A percentile compares a stretch with the other conserved stretches of the same genome.
Evolutionary conservation across 495 filamentous ascomycete species (phyloP).

Genomic region (Podospora didyma): DNA sequence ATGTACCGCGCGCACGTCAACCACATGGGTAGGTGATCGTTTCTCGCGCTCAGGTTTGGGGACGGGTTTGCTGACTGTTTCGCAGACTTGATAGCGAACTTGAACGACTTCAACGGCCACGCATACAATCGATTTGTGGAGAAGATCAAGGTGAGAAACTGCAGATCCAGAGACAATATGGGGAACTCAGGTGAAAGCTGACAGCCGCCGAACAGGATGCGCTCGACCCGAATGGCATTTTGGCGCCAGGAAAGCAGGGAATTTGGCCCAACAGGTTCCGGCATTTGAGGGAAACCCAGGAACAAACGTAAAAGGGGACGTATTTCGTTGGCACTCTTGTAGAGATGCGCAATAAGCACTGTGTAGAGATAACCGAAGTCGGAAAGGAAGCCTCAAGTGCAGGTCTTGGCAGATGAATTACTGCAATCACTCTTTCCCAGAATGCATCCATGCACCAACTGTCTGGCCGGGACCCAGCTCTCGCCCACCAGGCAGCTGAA

Average conservation of each 20-base stretch:
- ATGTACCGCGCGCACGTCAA: conserved; percentile 42
- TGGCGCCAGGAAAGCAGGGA: conserved; percentile 32
- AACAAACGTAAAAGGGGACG: neutral
- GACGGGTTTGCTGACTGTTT: conserved; percentile 10
- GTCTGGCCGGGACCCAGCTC: no score
- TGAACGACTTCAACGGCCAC: conserved; percentile 42
- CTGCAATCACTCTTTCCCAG: no score
- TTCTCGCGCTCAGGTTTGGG: neutral
- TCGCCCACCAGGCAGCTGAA: no score
- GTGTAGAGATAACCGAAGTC: no score
- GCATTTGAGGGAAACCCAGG: conserved; percentile 18
- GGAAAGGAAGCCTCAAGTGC: no score
- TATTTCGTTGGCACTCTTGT: neutral
- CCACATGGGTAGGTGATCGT: conserved; percentile 35
- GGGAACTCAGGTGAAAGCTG: neutral
- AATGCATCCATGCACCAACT: no score
- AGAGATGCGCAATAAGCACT: neutral
- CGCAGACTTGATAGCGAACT: conserved; percentile 35
- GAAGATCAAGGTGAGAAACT: conserved; percentile 33
- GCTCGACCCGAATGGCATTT: conserved; percentile 30
- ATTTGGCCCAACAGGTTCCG: conserved; percentile 30
- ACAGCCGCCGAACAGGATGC: conserved; percentile 18
- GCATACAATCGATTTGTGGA: conserved; percentile 40
- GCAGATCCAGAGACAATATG: neutral
- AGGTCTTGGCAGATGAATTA: no score